These are phyloP conservation scores for Clathrospora elynae DNA, from an alignment of 2,329 filamentous ascomycete genomes.

Conservation along the genomic window DNA sequence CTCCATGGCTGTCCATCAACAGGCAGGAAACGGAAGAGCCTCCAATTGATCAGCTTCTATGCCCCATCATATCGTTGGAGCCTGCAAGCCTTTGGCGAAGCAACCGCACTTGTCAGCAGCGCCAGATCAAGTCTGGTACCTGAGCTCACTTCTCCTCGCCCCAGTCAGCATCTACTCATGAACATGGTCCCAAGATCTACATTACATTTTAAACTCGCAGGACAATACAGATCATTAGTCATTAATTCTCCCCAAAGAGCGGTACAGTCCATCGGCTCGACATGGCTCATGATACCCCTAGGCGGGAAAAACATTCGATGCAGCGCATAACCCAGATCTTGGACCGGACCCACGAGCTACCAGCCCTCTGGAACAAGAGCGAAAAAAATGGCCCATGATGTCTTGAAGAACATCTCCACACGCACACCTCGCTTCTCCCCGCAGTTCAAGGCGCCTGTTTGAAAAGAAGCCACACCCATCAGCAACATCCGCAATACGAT, in stretches of 20 bases:
- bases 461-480: conserved; percentile 2
- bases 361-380: not conserved
- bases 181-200: not conserved
- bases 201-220: conserved; percentile 1
- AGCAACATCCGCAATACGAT: not conserved
- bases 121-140: too few relatives aligned
- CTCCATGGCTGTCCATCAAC: too few relatives aligned
- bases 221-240: not conserved
- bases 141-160: too few relatives aligned
- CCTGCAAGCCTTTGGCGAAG: not conserved
- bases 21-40: not conserved
- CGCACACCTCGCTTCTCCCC: not conserved
- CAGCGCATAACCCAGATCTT: conserved; percentile 6
- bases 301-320: conserved; percentile 3
- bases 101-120: not conserved
- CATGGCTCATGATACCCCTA: conserved; percentile 1
- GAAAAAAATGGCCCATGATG: conserved; percentile 2
- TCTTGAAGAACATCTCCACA: not conserved
- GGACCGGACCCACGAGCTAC: conserved; percentile 2
- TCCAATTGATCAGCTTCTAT: not conserved
- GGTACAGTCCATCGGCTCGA: conserved; percentile 9
- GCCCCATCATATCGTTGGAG: not conserved
- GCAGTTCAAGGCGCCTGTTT: not conserved
- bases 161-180: not conserved
- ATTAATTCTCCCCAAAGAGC: conserved; percentile 3